Conservation (phyloP, 2,329 filamentous ascomycete species). For the Cladosporium oxysporum region DNA sequence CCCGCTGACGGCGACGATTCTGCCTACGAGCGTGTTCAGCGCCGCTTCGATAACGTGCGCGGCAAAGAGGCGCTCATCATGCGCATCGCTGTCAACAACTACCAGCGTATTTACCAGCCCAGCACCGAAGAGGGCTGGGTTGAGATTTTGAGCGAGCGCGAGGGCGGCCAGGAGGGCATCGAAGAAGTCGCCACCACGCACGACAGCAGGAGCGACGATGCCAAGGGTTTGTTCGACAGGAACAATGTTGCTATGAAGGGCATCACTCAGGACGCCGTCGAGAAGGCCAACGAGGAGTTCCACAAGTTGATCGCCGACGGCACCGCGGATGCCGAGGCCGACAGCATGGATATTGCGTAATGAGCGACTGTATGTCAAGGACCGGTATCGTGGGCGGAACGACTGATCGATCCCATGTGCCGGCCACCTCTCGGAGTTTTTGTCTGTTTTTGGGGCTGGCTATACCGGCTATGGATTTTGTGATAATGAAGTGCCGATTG, state of each 20-base stretch:
- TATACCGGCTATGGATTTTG: neutral
- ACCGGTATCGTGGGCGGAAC: neutral
- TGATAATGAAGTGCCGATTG: neutral
- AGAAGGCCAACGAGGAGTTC: slow-evolving; percentile 42
- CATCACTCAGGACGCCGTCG: slow-evolving; percentile 48
- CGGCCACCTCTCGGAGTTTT: neutral
- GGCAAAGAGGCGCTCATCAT: slow-evolving; percentile 47
- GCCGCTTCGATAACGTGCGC: slow-evolving; percentile 34
- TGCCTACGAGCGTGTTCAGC: slow-evolving; percentile 25
- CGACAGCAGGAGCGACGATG: slow-evolving; percentile 25
- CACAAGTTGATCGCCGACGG: slow-evolving; percentile 26
- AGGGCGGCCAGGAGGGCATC: slow-evolving; percentile 38
- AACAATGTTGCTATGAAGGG: slow-evolving; percentile 52
- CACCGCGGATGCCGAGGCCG: slow-evolving; percentile 23
- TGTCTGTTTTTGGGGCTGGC: neutral
- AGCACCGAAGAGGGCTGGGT: slow-evolving; percentile 46
- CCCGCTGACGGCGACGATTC: slow-evolving; percentile 22
- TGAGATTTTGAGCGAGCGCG: slow-evolving; percentile 40
- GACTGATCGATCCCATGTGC: neutral
- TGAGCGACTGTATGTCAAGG: slow-evolving; percentile 1
- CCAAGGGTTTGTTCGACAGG: slow-evolving; percentile 44
- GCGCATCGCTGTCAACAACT: slow-evolving; percentile 46
- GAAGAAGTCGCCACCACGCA: slow-evolving; percentile 39
- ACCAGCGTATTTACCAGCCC: slow-evolving; percentile 46
- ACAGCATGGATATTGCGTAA: slow-evolving; percentile 31